Percentiles rank a stretch among this genome's conserved stretches.
These are phyloP conservation scores for Phytophthora constricta DNA, from an alignment of 352 stramenopile species.

Conservation along the genomic window DNA sequence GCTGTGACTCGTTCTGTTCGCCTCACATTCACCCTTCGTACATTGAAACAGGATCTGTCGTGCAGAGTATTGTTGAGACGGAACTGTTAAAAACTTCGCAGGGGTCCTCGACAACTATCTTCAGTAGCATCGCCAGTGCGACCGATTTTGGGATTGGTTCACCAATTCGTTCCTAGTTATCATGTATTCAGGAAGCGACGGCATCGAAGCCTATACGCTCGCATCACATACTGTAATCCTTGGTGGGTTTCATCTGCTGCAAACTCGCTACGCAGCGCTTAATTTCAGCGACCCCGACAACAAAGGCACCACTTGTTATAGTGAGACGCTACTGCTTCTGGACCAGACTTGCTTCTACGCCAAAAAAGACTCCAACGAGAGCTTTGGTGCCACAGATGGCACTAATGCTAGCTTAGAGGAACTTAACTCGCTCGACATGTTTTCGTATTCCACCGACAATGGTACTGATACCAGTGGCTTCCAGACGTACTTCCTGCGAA, in stretches of 20 bases:
- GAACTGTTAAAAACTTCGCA: conserved; percentile 52
- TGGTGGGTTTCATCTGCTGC: conserved; percentile 69
- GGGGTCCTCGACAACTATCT: conserved; percentile 45
- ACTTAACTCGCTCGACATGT: conserved; percentile 60
- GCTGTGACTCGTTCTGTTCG: neutral
- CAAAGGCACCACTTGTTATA: conserved; percentile 56
- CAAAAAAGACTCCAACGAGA: conserved; percentile 33
- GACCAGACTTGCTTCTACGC: conserved; percentile 50
- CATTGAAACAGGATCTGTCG: conserved; percentile 59
- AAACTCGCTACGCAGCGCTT: conserved; percentile 52
- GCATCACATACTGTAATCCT: conserved; percentile 71
- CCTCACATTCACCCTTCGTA: neutral
- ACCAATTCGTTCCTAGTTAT: conserved; percentile 59
- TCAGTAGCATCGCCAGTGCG: conserved; percentile 47
- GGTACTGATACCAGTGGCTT: conserved; percentile 46
- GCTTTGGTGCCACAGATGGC: conserved; percentile 51
- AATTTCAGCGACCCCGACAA: conserved; percentile 51
- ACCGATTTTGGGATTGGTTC: conserved; percentile 66
- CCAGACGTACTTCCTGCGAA: conserved; percentile 70
- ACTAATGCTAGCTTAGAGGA: conserved; percentile 31
- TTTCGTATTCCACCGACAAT: conserved; percentile 55
- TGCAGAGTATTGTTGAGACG: conserved; percentile 62
- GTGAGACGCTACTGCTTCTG: conserved; percentile 42
- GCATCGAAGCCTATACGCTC: conserved; percentile 55
- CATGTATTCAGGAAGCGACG: conserved; percentile 52